Conservation (phyloP, 2,329 filamentous ascomycete genomes). For the Coleophoma crateriformis region DNA sequence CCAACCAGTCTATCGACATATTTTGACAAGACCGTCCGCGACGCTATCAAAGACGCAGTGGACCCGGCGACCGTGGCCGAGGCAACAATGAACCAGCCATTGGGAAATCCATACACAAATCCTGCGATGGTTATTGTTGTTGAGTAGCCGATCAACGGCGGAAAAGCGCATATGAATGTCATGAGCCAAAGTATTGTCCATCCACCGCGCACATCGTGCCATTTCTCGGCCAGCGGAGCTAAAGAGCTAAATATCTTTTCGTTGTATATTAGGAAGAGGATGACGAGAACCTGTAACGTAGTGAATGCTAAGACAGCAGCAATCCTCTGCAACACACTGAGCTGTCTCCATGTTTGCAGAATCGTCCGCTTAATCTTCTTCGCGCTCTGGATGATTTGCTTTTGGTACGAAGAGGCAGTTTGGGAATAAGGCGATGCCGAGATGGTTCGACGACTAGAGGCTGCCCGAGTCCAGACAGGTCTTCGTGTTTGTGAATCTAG, state of each 20-base stretch:
- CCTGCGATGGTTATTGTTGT: slow-evolving; percentile 62
- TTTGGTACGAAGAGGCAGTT: slow-evolving; percentile 25
- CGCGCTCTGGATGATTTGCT: slow-evolving; percentile 42
- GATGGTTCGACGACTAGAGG: slow-evolving; percentile 23
- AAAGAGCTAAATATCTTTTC: slow-evolving; percentile 74
- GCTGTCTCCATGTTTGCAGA: slow-evolving; percentile 44
- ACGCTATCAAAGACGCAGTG: slow-evolving; percentile 73
- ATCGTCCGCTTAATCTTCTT: slow-evolving; percentile 43
- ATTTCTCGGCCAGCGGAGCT: slow-evolving; percentile 66
- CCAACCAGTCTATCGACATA: slow-evolving; percentile 80
- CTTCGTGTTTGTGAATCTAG: slow-evolving; percentile 31
- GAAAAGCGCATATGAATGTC: slow-evolving; percentile 64
- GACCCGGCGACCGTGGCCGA: slow-evolving; percentile 74
- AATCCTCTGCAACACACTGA: slow-evolving; percentile 57
- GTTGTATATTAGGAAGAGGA: slow-evolving; percentile 73
- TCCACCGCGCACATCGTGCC: slow-evolving; percentile 68
- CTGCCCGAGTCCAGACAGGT: slow-evolving; percentile 45
- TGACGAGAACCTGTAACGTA: slow-evolving; percentile 42
- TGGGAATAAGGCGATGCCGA: slow-evolving; percentile 12
- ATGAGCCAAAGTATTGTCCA: slow-evolving; percentile 62
- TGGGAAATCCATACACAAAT: slow-evolving; percentile 67
- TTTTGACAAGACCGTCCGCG: slow-evolving; percentile 68
- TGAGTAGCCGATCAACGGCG: slow-evolving; percentile 66
- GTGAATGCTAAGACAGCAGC: slow-evolving; percentile 45
- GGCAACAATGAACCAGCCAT: slow-evolving; percentile 68